Evolutionary conservation across 768 basidiomycete species (phyloP).

Genomic region (Pholiota molesta): DNA sequence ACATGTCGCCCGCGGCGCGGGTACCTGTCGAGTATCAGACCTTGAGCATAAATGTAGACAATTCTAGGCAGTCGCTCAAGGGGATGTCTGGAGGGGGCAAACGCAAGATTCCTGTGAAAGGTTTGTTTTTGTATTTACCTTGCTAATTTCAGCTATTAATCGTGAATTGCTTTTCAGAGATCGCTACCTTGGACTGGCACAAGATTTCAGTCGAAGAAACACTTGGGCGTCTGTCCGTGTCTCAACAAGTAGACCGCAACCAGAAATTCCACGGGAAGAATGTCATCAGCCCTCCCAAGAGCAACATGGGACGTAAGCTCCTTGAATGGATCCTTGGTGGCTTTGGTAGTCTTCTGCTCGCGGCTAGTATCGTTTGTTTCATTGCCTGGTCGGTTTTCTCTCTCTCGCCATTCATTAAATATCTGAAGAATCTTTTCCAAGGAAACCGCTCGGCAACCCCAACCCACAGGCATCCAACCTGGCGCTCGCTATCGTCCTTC

Average conservation of each 20-base stretch:
- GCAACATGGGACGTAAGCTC: conserved; percentile 44
- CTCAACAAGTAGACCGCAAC: conserved; percentile 51
- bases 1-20: conserved; percentile 16
- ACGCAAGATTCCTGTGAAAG: conserved; percentile 25
- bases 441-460: conserved; percentile 64
- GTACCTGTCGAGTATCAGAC: conserved; percentile 30
- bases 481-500: conserved; percentile 60
- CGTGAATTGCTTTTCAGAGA: conserved; percentile 26
- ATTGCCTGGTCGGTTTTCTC: conserved; percentile 42
- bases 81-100: conserved; percentile 17
- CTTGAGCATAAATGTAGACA: conserved; percentile 30
- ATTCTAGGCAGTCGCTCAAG: conserved; percentile 14
- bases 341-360: conserved; percentile 46
- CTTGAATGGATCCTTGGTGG: conserved; percentile 57
- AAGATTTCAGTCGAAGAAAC: conserved; percentile 42
- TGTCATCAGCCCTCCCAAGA: conserved; percentile 50
- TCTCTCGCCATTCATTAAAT: background rate
- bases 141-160: background rate
- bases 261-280: conserved; percentile 50
- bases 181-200: conserved; percentile 52
- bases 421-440: conserved; percentile 26
- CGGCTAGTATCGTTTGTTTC: conserved; percentile 56
- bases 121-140: conserved; percentile 4
- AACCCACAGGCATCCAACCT: conserved; percentile 56
- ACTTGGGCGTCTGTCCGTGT: conserved; percentile 45